These are phyloP conservation scores for Ceratocystis huliohia DNA, from an alignment of 2,329 filamentous ascomycete genomes.

Conservation along the genomic window DNA sequence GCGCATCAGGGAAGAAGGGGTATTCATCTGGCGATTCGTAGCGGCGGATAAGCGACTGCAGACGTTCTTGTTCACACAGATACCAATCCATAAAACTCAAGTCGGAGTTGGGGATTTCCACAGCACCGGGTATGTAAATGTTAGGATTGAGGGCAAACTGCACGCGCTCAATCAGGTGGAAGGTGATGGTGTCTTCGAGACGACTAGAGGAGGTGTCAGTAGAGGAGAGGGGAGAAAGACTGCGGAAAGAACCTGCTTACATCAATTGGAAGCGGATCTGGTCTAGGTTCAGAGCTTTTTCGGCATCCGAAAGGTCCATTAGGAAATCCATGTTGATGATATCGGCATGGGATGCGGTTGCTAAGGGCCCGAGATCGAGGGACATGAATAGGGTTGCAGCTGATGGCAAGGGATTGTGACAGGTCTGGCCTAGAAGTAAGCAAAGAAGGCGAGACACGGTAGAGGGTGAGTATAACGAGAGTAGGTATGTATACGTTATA, in stretches of 20 bases:
- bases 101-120: slow-evolving; percentile 58
- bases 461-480: no score
- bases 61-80: slow-evolving; percentile 72
- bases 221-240: not conserved
- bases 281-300: slow-evolving; percentile 73
- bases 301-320: slow-evolving; percentile 75
- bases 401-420: not conserved
- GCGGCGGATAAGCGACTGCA: slow-evolving; percentile 86
- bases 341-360: not conserved
- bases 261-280: slow-evolving; percentile 92
- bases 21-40: slow-evolving; percentile 96
- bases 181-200: slow-evolving; percentile 93
- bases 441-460: no score
- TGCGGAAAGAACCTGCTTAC: slow-evolving; percentile 36
- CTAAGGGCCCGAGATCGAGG: not conserved
- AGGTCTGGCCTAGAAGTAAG: not conserved
- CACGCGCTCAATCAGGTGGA: slow-evolving; percentile 92
- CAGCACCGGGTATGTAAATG: slow-evolving; percentile 72
- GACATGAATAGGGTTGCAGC: not conserved
- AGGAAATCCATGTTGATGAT: slow-evolving; percentile 62
- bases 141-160: slow-evolving; percentile 87
- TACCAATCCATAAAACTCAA: slow-evolving; percentile 92
- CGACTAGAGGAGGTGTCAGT: slow-evolving; percentile 45
- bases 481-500: no score
- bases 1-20: slow-evolving; percentile 78